A percentile compares a stretch with the other conserved stretches of the same genome.
Conservation (phyloP, 2,329 filamentous ascomycete species). For the Niveomyces coronatus region DNA sequence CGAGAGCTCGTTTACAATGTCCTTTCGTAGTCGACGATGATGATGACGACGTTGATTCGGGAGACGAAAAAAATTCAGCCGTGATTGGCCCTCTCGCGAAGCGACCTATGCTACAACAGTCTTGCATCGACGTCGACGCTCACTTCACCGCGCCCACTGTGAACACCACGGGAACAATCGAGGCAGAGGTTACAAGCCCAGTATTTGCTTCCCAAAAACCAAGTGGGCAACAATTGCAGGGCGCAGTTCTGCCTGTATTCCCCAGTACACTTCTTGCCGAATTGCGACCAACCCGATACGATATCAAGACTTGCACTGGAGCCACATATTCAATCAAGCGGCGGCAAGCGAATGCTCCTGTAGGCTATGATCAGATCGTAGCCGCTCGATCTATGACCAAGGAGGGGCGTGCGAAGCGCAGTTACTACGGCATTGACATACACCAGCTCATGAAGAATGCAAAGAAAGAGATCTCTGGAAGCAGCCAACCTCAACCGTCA, state of each 20-base stretch:
- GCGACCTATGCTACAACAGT: conserved; percentile 11
- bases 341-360: conserved; percentile 33
- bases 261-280: conserved; percentile 17
- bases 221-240: conserved; percentile 2
- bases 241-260: conserved; percentile 17
- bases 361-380: conserved; percentile 57
- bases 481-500: conserved; percentile 10
- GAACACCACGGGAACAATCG: background rate
- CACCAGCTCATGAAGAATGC: conserved; percentile 70
- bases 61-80: conserved; percentile 13
- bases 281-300: conserved; percentile 24
- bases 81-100: conserved; percentile 12
- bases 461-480: conserved; percentile 44
- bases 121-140: conserved; percentile 3
- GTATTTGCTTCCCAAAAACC: background rate
- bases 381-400: conserved; percentile 56
- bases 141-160: background rate
- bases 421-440: conserved; percentile 90
- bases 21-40: conserved; percentile 30
- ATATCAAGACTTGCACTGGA: conserved; percentile 46
- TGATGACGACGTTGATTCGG: conserved; percentile 28
- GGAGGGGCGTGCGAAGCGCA: conserved; percentile 58
- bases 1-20: conserved; percentile 25
- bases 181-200: background rate
- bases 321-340: conserved; percentile 44